Percentiles rank a stretch among this genome's conserved stretches.
phyloP scores from a whole-genome alignment of 139 green algal species.

The Diplosphaera chodatii region DNA sequence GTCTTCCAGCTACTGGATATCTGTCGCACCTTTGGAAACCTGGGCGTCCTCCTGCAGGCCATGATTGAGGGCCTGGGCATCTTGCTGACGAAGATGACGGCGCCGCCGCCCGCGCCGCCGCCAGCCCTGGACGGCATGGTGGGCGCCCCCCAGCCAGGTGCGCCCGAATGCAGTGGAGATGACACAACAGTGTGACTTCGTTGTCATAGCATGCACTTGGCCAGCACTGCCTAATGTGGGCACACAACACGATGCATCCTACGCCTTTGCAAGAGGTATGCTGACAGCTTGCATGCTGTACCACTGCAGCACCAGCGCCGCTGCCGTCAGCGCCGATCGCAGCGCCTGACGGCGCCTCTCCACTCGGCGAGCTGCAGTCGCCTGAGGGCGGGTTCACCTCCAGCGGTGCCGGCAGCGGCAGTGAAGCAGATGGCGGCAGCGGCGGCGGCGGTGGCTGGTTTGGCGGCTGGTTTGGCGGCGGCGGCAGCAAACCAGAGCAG shows the following conservation, averaged over 20 bases:
- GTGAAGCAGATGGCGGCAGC: not conserved
- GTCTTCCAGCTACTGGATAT: too few species aligned
- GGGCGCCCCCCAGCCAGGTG: constrained; percentile 31
- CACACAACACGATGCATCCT: too few species aligned
- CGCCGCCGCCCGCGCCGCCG: constrained; percentile 60
- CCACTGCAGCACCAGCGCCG: not conserved
- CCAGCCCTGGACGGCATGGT: constrained; percentile 39
- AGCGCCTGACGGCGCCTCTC: not conserved
- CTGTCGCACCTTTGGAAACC: too few species aligned
- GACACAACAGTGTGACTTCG: too few species aligned
- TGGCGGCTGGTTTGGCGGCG: constrained; percentile 28
- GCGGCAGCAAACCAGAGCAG: constrained; percentile 23
- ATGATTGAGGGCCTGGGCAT: constrained; percentile 97
- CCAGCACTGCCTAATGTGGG: too few species aligned
- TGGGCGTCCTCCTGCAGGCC: too few species aligned
- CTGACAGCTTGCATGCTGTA: too few species aligned
- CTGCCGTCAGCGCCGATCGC: not conserved
- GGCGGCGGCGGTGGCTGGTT: constrained; percentile 26
- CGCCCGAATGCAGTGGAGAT: too few species aligned
- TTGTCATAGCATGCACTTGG: too few species aligned
- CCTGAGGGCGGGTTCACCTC: not conserved
- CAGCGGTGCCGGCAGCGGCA: not conserved
- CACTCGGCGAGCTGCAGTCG: not conserved
- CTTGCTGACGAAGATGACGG: constrained; percentile 80
- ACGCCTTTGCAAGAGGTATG: too few species aligned